Conservation (phyloP, 192 early-diverging fungal genomes). For the Linnemannia elongata region DNA sequence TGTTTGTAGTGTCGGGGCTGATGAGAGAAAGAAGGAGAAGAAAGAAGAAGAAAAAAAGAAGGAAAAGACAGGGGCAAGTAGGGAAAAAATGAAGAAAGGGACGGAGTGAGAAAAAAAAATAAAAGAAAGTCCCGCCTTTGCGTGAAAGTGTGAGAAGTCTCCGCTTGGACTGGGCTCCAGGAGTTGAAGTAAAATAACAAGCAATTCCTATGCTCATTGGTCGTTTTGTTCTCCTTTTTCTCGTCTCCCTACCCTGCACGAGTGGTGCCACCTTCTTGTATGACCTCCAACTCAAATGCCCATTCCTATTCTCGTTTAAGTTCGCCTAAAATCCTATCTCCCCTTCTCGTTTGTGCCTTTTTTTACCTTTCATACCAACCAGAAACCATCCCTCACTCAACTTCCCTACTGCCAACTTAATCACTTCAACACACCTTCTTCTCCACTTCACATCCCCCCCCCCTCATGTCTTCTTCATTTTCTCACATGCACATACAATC, state of each 20-base stretch:
- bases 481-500: not conserved
- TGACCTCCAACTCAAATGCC: not conserved
- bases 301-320: not conserved
- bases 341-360: not conserved
- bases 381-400: not conserved
- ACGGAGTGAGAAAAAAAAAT: not conserved
- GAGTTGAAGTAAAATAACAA: too few species aligned
- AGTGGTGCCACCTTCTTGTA: not conserved
- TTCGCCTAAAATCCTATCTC: not conserved
- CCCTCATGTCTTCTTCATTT: not conserved
- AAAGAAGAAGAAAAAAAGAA: constrained; percentile 15
- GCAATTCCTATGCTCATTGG: too few species aligned
- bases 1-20: constrained; percentile 6
- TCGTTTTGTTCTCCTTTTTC: too few species aligned
- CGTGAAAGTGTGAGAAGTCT: not conserved
- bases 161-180: constrained; percentile 2
- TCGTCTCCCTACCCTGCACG: not conserved
- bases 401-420: too few species aligned
- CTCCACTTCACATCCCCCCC: too few species aligned
- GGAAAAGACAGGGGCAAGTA: not conserved
- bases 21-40: not conserved
- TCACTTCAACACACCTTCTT: too few species aligned
- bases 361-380: not conserved
- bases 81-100: constrained; percentile 10
- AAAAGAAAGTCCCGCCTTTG: constrained; percentile 5